Percentiles rank a stretch among this genome's conserved stretches.
These are phyloP conservation scores for Closterium sp. DNA, from an alignment of 139 green algal genomes.

Conservation along the genomic window DNA sequence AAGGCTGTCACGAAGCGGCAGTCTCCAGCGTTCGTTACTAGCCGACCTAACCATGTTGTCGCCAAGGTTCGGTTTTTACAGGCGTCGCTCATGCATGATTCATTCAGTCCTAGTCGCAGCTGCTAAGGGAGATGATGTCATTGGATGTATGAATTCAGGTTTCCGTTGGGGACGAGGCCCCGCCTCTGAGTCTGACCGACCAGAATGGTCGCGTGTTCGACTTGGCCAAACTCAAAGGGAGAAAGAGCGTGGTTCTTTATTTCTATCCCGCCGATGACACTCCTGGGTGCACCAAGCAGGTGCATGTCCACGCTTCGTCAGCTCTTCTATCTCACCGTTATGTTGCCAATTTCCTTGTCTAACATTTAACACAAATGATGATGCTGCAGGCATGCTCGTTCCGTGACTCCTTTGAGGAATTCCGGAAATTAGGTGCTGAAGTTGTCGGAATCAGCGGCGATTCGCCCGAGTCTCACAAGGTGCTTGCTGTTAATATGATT, in stretches of 20 bases:
- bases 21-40: neutral
- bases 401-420: conserved; percentile 42
- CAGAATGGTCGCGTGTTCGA: conserved; percentile 25
- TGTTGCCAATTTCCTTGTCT: no score
- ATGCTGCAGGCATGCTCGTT: conserved; percentile 49
- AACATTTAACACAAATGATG: neutral
- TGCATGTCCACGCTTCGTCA: neutral
- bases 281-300: conserved; percentile 47
- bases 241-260: conserved; percentile 38
- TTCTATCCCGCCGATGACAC: conserved; percentile 49
- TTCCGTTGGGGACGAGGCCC: conserved; percentile 25
- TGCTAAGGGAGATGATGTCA: neutral
- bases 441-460: conserved; percentile 52
- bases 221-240: conserved; percentile 46
- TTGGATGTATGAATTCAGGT: conserved; percentile 21
- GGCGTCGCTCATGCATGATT: neutral
- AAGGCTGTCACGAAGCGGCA: neutral
- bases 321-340: neutral
- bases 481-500: neutral
- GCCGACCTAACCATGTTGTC: neutral
- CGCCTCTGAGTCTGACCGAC: conserved; percentile 20
- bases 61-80: neutral
- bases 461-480: conserved; percentile 43
- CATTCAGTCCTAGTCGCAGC: neutral
- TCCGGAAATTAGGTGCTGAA: conserved; percentile 35